Evolutionary conservation across 306 rosid species (phyloP), one percentile per base, ranked within the genome.

Genomic region (Morella rubra): DNA sequence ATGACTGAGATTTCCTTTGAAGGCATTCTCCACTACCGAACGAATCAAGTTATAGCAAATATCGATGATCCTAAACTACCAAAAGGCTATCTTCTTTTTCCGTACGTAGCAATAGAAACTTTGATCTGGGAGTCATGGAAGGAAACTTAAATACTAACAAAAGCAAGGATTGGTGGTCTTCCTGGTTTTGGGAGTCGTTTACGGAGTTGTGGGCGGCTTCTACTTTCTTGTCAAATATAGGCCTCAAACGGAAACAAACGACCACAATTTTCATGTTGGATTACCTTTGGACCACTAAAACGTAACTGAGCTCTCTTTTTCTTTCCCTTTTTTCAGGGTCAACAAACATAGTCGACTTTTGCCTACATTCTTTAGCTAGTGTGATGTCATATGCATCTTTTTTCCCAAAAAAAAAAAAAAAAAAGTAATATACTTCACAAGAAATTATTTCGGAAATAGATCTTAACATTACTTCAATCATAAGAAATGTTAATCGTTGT

Each of bases 1-100:
- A 86, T 49, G 49, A 41, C 64, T 8, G 50, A 6, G 22, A 83
- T 54, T 10, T 72, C 81, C 3, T 46, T 27, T 53, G 54, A 0
- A 19, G 89, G n/a, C 93, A 86, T 89, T 52, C 40, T 81, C 18
- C 58, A 44, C 27, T 12, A 49, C 4, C 53, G 15, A 9, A 12
- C 53, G 11, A 47, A 47, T 9, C 51, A 46, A 46, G 7, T 10
- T 46, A 46, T 8, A 46, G 51, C 51, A 9, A 46, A 8, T 10
- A 27, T 27, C 37, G 37, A 27, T 13, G 67, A 11, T 56, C 32
- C 7, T 14, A 56, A 8, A 62, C n/a, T 62, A 62, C 12, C 15
- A 65, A 41, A 76, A 54, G 6, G n/a, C 7, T 8, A 27, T 8
- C 6, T 22, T 12, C 16, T 70, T 71, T 24, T 72, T 6, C 4